Conservation (phyloP, 495 filamentous ascomycete species). For the Talaromyces liani region DNA sequence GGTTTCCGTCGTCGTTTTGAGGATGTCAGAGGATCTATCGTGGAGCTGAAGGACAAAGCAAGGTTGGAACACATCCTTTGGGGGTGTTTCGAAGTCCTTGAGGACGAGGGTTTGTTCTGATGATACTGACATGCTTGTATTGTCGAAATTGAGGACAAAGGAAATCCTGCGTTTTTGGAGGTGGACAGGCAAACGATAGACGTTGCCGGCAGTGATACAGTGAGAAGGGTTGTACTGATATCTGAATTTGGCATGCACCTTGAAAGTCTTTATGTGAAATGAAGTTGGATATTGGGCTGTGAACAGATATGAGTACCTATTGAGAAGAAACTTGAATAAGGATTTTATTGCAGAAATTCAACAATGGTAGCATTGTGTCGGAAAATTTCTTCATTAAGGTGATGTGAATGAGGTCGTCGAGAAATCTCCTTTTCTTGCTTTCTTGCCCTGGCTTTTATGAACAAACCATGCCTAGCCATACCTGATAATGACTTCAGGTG, state of each 20-base stretch:
- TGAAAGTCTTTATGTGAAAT: neutral
- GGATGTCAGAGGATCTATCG: neutral
- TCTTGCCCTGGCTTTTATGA: too few species aligned
- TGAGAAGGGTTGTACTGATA: neutral
- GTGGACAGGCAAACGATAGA: neutral
- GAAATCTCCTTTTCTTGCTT: neutral
- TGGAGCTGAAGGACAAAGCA: neutral
- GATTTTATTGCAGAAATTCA: neutral
- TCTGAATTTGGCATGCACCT: neutral
- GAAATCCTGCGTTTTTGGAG: neutral
- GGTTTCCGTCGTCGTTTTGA: neutral
- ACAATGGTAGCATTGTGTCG: neutral
- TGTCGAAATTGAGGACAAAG: neutral
- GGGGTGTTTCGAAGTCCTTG: neutral
- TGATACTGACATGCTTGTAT: neutral
- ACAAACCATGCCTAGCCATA: too few species aligned
- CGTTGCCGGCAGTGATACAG: neutral
- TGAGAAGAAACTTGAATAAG: neutral
- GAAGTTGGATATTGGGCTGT: neutral
- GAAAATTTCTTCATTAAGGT: neutral
- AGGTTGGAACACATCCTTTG: neutral
- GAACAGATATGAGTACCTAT: neutral
- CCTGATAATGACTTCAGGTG: too few species aligned
- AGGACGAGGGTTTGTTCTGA: neutral
- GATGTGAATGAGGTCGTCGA: neutral